These are phyloP conservation scores for Mycena venus DNA, from an alignment of 768 basidiomycete species.

Conservation along the genomic window DNA sequence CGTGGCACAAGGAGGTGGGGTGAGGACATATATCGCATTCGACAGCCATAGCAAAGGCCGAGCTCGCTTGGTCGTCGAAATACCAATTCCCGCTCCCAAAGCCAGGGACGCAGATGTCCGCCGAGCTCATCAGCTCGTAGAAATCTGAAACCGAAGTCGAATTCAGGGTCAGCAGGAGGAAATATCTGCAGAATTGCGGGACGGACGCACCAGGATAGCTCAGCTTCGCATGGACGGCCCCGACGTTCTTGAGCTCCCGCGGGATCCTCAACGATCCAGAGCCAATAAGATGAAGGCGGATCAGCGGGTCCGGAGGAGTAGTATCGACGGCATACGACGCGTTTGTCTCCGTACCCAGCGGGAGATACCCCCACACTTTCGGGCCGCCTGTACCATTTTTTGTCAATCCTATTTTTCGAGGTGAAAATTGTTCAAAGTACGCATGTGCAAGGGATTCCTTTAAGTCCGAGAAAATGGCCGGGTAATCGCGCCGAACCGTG, in stretches of 20 bases:
- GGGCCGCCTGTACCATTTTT: constrained; percentile 44
- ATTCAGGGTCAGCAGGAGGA: neutral
- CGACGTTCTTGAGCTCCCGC: constrained; percentile 49
- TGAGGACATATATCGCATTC: constrained; percentile 51
- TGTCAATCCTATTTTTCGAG: neutral
- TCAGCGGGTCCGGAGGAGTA: constrained; percentile 44
- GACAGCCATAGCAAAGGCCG: constrained; percentile 54
- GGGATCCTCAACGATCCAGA: constrained; percentile 50
- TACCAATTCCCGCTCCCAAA: constrained; percentile 46
- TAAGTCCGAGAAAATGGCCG: constrained; percentile 49
- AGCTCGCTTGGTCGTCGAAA: constrained; percentile 55
- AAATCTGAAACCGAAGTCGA: constrained; percentile 39
- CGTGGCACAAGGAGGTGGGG: no score
- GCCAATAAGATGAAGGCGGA: constrained; percentile 49
- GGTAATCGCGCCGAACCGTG: constrained; percentile 50
- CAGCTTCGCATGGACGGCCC: constrained; percentile 48
- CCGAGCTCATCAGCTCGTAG: constrained; percentile 50
- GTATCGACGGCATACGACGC: constrained; percentile 37
- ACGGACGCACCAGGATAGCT: constrained; percentile 43
- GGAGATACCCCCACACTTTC: constrained; percentile 51
- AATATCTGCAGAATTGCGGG: neutral
- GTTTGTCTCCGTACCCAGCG: constrained; percentile 37
- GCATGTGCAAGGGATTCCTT: constrained; percentile 47
- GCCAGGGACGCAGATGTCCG: constrained; percentile 57
- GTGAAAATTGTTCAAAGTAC: neutral